phyloP scores from a whole-genome alignment of 176 grass and related monocot genomes.

The Paspalum vaginatum region DNA sequence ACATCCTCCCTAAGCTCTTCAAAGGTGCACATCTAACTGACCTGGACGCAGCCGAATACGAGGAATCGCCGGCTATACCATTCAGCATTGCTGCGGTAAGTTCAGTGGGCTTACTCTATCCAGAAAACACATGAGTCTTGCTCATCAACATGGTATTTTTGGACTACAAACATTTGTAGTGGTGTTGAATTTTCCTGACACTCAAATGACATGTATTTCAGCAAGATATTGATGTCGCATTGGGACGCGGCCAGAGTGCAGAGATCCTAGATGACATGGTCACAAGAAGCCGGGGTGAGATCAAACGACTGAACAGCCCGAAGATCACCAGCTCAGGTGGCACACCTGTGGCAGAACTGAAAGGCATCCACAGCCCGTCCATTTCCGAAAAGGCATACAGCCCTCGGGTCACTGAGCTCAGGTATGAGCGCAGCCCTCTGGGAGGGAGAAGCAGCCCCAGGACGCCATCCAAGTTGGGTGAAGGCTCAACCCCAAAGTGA shows the following conservation, averaged over 20 bases:
- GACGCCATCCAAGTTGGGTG: slow-evolving; percentile 47
- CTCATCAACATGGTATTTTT: not conserved
- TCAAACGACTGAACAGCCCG: slow-evolving; percentile 88
- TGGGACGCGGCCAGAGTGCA: slow-evolving; percentile 53
- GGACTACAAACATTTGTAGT: not conserved
- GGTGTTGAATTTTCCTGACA: slow-evolving; percentile 28
- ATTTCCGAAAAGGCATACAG: slow-evolving; percentile 82
- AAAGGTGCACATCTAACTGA: slow-evolving; percentile 95
- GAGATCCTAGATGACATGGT: slow-evolving; percentile 90
- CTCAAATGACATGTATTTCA: slow-evolving; percentile 15
- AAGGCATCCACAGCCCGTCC: slow-evolving; percentile 66
- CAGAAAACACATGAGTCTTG: not conserved
- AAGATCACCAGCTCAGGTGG: slow-evolving; percentile 90
- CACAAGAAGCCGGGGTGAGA: slow-evolving; percentile 90
- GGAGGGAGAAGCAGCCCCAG: slow-evolving; percentile 61
- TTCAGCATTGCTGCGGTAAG: slow-evolving; percentile 70
- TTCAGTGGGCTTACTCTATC: slow-evolving; percentile 13
- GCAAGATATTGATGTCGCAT: slow-evolving; percentile 64
- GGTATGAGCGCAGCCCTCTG: slow-evolving; percentile 69
- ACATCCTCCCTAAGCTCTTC: slow-evolving; percentile 94
- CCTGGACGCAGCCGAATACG: slow-evolving; percentile 85
- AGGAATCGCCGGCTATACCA: slow-evolving; percentile 85
- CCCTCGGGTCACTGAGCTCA: slow-evolving; percentile 64
- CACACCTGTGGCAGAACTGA: slow-evolving; percentile 75
- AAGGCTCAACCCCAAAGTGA: slow-evolving; percentile 51